These are phyloP conservation scores for Citrullus colocynthis DNA, from an alignment of 306 rosid genomes.

Conservation along the genomic window DNA sequence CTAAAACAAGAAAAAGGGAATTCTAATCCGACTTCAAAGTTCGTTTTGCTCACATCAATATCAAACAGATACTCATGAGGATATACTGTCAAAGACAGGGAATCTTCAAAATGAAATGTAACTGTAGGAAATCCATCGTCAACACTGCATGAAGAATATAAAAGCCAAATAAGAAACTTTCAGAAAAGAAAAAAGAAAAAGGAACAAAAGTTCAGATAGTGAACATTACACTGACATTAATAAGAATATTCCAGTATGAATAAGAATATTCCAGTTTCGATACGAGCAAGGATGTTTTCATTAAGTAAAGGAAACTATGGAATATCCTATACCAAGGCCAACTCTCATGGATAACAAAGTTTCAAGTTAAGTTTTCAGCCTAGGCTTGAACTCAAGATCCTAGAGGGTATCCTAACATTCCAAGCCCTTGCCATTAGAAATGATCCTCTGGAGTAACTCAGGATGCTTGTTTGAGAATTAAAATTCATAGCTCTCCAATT, in stretches of 20 bases:
- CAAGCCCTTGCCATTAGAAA: background rate
- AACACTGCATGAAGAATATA: conserved; percentile 25
- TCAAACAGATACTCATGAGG: conserved; percentile 44
- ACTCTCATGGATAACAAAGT: background rate
- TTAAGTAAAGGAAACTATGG: background rate
- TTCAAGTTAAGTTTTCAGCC: background rate
- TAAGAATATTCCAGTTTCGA: background rate
- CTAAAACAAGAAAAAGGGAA: background rate
- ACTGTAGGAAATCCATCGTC: conserved; percentile 39
- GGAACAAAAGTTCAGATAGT: background rate
- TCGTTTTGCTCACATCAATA: conserved; percentile 18
- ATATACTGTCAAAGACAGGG: conserved; percentile 26
- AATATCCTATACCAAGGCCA: background rate
- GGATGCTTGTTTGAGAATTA: background rate
- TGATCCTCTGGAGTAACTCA: background rate
- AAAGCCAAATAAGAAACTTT: background rate
- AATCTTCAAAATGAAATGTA: conserved; percentile 34
- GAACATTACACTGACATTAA: background rate
- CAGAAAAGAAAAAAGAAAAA: background rate
- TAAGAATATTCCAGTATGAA: background rate
- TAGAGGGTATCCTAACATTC: background rate
- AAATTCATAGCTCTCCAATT: background rate
- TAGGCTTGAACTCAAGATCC: background rate
- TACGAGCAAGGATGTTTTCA: background rate
- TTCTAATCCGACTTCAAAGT: background rate